These are phyloP conservation scores for Lentinula aciculospora DNA, from an alignment of 768 basidiomycete species.

Conservation along the genomic window DNA sequence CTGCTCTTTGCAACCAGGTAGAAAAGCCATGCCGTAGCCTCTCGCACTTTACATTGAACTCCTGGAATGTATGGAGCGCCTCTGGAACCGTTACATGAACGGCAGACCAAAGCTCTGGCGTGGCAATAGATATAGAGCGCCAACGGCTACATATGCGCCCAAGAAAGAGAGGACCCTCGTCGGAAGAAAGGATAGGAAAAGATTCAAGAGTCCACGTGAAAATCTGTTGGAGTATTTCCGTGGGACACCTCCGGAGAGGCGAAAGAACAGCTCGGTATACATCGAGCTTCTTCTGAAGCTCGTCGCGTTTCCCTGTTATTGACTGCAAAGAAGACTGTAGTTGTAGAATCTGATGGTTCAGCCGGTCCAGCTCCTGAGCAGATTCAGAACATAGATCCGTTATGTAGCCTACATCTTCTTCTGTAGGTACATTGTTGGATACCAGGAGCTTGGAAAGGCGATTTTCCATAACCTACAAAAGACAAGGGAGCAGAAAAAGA, in stretches of 20 bases:
- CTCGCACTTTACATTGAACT: not conserved
- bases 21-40: not conserved
- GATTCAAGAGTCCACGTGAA: not conserved
- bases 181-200: not conserved
- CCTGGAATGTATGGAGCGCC: not conserved
- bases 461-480: not conserved
- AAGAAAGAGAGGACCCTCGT: not conserved
- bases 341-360: not conserved
- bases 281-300: not conserved
- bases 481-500: no score
- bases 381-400: not conserved
- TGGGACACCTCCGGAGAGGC: not conserved
- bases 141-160: conserved; percentile 2
- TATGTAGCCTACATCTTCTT: not conserved
- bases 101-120: conserved; percentile 3
- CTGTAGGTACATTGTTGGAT: not conserved
- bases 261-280: not conserved
- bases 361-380: not conserved
- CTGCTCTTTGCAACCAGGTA: not conserved
- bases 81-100: not conserved
- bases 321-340: not conserved
- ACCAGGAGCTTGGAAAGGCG: not conserved
- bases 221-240: conserved; percentile 3
- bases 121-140: not conserved
- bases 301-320: not conserved